phyloP scores from a whole-genome alignment of 257 asterid species.

The Verbascum thapsus region DNA sequence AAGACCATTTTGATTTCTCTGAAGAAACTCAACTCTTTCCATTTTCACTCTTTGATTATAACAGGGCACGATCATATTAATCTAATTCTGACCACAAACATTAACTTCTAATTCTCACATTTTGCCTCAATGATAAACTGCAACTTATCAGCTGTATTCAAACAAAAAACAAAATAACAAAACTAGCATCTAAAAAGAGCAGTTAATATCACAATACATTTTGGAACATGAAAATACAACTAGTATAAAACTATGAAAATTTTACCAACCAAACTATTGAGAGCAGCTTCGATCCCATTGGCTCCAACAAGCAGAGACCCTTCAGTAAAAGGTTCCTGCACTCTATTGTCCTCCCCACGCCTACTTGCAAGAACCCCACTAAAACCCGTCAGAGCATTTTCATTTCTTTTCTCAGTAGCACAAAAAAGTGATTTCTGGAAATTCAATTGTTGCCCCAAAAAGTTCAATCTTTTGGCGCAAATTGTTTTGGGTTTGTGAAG shows the following conservation, averaged over 20 bases:
- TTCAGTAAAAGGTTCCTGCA: constrained; percentile 50
- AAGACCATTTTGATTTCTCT: too few species aligned
- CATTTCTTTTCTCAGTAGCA: constrained; percentile 14
- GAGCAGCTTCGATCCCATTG: constrained; percentile 50
- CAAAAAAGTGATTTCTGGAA: constrained; percentile 19
- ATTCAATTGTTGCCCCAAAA: constrained; percentile 14
- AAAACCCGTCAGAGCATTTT: constrained; percentile 34
- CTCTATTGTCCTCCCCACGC: constrained; percentile 39
- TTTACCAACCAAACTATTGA: constrained; percentile 59
- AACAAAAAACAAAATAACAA: too few species aligned
- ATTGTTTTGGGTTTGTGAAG: constrained; percentile 26
- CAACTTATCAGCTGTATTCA: too few species aligned
- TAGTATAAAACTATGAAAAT: constrained; percentile 18
- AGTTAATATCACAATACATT: background rate
- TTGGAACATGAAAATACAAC: too few species aligned
- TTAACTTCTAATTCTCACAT: background rate
- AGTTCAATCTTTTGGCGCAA: constrained; percentile 31
- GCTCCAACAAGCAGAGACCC: constrained; percentile 34
- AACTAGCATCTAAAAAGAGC: too few species aligned
- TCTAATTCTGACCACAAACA: too few species aligned
- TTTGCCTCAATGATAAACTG: too few species aligned
- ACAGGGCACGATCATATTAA: too few species aligned
- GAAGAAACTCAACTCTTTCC: background rate
- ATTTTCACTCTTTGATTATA: background rate
- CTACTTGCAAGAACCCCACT: constrained; percentile 17